phyloP scores from a whole-genome alignment of 306 rosid genomes.

The Fragaria vesca region DNA sequence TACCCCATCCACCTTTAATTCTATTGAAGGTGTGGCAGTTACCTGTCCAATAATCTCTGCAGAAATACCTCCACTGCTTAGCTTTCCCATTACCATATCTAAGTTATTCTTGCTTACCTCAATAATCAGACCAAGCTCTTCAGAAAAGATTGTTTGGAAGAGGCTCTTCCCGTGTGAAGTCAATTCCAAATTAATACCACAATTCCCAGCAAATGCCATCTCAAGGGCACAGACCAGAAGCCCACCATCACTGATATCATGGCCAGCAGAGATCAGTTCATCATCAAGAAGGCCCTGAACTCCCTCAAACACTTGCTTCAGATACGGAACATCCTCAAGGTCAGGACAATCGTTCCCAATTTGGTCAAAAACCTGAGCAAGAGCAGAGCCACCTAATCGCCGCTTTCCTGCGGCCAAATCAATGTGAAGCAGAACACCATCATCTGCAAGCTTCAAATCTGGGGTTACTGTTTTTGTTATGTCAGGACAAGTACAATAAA shows the following conservation, averaged over 20 bases:
- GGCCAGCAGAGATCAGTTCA: slow-evolving; percentile 83
- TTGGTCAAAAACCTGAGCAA: slow-evolving; percentile 88
- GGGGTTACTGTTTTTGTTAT: slow-evolving; percentile 90
- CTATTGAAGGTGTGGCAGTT: slow-evolving; percentile 45
- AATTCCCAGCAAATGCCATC: slow-evolving; percentile 93
- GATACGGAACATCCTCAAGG: slow-evolving; percentile 73
- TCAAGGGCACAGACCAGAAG: slow-evolving; percentile 70
- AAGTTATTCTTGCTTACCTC: slow-evolving; percentile 73
- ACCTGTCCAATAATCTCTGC: slow-evolving; percentile 67
- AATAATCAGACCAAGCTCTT: slow-evolving; percentile 80
- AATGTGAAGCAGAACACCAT: slow-evolving; percentile 75
- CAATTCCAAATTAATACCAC: slow-evolving; percentile 61
- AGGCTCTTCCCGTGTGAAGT: slow-evolving; percentile 56
- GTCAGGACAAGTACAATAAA: slow-evolving; percentile 87
- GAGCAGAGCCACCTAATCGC: slow-evolving; percentile 84
- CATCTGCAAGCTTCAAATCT: slow-evolving; percentile 73
- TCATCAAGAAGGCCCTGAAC: slow-evolving; percentile 67
- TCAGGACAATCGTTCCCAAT: slow-evolving; percentile 79
- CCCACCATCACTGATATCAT: slow-evolving; percentile 95
- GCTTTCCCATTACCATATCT: slow-evolving; percentile 43
- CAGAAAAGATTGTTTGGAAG: slow-evolving; percentile 69
- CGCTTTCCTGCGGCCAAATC: slow-evolving; percentile 78
- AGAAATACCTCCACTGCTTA: slow-evolving; percentile 45
- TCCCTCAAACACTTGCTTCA: slow-evolving; percentile 75
- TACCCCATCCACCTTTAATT: slow-evolving; percentile 62